phyloP scores from a whole-genome alignment of 768 basidiomycete genomes.

The Russula lepida region DNA sequence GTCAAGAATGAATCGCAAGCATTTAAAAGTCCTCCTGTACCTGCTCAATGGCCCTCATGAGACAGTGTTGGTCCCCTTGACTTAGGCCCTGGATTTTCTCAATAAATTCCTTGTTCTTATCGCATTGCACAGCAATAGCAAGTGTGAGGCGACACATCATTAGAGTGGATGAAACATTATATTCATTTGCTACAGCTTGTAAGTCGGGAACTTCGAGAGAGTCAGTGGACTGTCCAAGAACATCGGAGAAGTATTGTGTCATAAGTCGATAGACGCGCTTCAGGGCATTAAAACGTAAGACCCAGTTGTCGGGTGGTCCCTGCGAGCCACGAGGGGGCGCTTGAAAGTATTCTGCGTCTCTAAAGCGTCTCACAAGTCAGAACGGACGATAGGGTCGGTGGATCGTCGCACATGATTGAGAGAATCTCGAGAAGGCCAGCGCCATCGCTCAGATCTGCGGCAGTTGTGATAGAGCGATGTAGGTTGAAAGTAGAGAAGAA shows the following conservation, averaged over 20 bases:
- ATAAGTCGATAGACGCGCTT: conserved; percentile 83
- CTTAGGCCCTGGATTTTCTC: conserved; percentile 79
- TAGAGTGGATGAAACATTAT: conserved; percentile 54
- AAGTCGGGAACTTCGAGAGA: conserved; percentile 82
- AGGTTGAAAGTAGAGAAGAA: conserved; percentile 74
- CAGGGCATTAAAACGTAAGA: conserved; percentile 71
- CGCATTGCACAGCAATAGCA: conserved; percentile 82
- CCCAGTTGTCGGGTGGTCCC: conserved; percentile 81
- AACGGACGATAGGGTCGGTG: background rate
- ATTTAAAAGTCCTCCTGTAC: conserved; percentile 31
- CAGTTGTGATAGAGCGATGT: conserved; percentile 48
- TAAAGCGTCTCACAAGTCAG: conserved; percentile 27
- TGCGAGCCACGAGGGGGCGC: conserved; percentile 47
- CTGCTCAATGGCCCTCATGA: conserved; percentile 94
- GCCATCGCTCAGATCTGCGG: conserved; percentile 74
- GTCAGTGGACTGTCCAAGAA: conserved; percentile 70
- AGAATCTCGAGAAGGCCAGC: conserved; percentile 69
- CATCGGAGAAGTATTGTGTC: conserved; percentile 81
- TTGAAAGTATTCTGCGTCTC: conserved; percentile 75
- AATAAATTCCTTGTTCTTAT: conserved; percentile 82
- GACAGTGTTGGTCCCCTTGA: conserved; percentile 74
- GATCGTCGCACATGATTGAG: conserved; percentile 54
- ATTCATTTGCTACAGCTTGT: conserved; percentile 75
- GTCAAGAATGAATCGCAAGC: background rate
- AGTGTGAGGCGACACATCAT: conserved; percentile 75